Evolutionary conservation across 2,329 filamentous ascomycete genomes (phyloP), one percentile per base, ranked within the genome.

Genomic region (Septoria linicola): DNA sequence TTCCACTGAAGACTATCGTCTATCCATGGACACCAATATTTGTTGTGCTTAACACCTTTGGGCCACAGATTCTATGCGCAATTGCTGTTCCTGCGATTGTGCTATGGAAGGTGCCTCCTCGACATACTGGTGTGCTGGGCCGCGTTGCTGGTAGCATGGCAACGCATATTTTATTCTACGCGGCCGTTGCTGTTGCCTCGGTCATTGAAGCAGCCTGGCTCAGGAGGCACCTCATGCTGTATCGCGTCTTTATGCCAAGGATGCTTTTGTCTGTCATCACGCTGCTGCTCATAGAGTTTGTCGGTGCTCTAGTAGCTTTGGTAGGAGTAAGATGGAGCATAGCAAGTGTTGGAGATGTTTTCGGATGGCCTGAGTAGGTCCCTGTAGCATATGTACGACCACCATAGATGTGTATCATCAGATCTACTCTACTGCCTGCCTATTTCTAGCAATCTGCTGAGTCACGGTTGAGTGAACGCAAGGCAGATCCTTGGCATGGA

Each of bases 201-300:
- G 95, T 93, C 62, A 83, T 87, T 69, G 96, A 92, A 86, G 89
- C 92, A 0, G 91, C 88, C 1, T 85, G 89, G 73, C 73, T 99
- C 64, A 79, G 93, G 47, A 80, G 93, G 44, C 93, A 99, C 74
- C 78, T 99, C 57, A 99, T 99, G 93, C 79, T 99, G 23, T 99
- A 93, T 72, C 81, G 93, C 35, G 89, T 99, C 36, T 99, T 99
- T 66, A 85, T 81, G 72, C 93, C 93, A 40, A 76, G 92, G 21
- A 99, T 92, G 73, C 88, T 99, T 86, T 80, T 89, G 67, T 89
- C 86, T 0, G 85, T 83, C 0, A 72, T 80, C 3, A 79, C 87
- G 42, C 68, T 97, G 52, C 64, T 92, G 13, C 77, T 91, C 20
- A 84, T 95, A 8, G 92, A 97, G 65, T 58, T 95, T 3, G 78